Evolutionary conservation across 2,329 filamentous ascomycete genomes (phyloP).

Genomic region (Amphichorda felina): DNA sequence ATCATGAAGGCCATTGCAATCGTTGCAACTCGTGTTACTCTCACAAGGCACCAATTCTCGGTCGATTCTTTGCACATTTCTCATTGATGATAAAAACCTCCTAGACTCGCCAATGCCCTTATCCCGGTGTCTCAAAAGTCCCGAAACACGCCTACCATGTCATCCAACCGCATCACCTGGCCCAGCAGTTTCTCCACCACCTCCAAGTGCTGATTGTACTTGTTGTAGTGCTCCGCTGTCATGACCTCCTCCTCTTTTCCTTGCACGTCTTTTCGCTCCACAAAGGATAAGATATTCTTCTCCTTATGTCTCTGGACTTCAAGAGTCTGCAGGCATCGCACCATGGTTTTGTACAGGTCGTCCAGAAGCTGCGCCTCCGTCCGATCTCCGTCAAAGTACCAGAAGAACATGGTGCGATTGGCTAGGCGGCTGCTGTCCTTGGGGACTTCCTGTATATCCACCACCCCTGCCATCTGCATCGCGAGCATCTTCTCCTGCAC

Average conservation of each 20-base stretch:
- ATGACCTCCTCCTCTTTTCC: slow-evolving; percentile 75
- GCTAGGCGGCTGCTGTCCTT: slow-evolving; percentile 74
- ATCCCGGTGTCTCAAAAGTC: slow-evolving; percentile 47
- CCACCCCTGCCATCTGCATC: slow-evolving; percentile 76
- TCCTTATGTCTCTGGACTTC: slow-evolving; percentile 63
- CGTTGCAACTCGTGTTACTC: too few relatives aligned
- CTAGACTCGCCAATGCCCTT: too few relatives aligned
- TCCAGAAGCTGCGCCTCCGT: slow-evolving; percentile 61
- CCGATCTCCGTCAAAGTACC: slow-evolving; percentile 75
- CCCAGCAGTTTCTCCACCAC: slow-evolving; percentile 64
- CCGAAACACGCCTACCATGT: slow-evolving; percentile 69
- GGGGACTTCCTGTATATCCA: slow-evolving; percentile 90
- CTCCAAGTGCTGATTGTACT: slow-evolving; percentile 45
- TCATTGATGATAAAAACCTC: too few relatives aligned
- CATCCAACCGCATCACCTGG: slow-evolving; percentile 73
- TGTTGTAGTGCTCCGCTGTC: slow-evolving; percentile 58
- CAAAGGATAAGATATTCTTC: slow-evolving; percentile 64
- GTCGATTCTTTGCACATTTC: too few relatives aligned
- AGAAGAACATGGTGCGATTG: slow-evolving; percentile 78
- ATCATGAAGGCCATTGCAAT: too few relatives aligned
- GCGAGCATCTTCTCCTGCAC: slow-evolving; percentile 74
- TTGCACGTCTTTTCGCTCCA: slow-evolving; percentile 75
- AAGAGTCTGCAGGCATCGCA: slow-evolving; percentile 70
- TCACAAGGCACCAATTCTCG: too few relatives aligned
- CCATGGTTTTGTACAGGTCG: slow-evolving; percentile 81